These are phyloP conservation scores for Penicilliopsis zonata DNA, from an alignment of 495 filamentous ascomycete genomes.

Conservation along the genomic window DNA sequence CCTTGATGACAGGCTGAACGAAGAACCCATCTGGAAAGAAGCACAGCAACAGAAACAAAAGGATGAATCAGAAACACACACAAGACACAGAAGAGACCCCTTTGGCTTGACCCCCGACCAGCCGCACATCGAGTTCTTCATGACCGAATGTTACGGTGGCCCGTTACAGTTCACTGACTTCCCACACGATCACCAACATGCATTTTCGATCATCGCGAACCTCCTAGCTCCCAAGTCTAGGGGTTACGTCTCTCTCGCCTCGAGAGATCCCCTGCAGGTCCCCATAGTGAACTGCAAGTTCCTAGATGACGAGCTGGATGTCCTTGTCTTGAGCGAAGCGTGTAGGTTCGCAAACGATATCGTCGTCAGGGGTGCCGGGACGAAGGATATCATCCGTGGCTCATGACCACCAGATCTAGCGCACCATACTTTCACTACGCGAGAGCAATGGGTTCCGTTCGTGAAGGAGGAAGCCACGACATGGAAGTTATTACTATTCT, in stretches of 20 bases:
- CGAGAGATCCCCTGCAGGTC: constrained; percentile 21
- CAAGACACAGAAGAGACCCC: no score
- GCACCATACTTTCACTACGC: constrained; percentile 26
- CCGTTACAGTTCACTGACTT: constrained; percentile 37
- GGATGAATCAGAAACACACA: no score
- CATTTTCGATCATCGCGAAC: constrained; percentile 31
- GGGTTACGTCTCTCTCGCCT: constrained; percentile 26
- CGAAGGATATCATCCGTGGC: constrained; percentile 43
- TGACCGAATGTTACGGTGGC: constrained; percentile 39
- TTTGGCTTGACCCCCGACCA: constrained; percentile 37
- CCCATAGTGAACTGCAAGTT: constrained; percentile 41
- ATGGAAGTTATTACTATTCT: constrained; percentile 25
- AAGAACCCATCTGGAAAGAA: constrained; percentile 29
- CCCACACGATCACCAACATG: constrained; percentile 27
- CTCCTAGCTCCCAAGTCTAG: constrained; percentile 27
- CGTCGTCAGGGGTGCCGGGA: constrained; percentile 37
- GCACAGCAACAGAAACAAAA: constrained; percentile 24
- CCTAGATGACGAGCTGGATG: constrained; percentile 33
- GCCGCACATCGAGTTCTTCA: constrained; percentile 41
- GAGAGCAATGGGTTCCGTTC: constrained; percentile 36
- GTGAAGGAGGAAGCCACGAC: constrained; percentile 40
- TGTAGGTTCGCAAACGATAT: constrained; percentile 42
- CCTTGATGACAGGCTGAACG: constrained; percentile 33
- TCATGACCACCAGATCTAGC: constrained; percentile 35
- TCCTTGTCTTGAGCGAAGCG: constrained; percentile 35